These are phyloP conservation scores for Scalesia atractyloides DNA, from an alignment of 129 eudicot species.

Conservation along the genomic window DNA sequence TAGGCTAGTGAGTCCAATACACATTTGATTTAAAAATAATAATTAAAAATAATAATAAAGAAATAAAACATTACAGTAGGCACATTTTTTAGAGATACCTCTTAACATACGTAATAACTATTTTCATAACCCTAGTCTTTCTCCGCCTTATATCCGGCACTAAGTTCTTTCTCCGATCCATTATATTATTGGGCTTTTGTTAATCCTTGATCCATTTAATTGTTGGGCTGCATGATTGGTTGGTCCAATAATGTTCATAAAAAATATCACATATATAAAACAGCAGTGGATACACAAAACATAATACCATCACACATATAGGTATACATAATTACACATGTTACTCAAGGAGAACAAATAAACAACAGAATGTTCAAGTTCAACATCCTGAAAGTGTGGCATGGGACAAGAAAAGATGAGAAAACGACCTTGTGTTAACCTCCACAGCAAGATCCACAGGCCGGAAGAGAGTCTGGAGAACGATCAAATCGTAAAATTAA, in stretches of 20 bases:
- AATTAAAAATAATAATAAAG: too few species aligned
- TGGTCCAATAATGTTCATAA: too few species aligned
- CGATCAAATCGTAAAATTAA: neutral
- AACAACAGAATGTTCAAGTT: conserved; percentile 5
- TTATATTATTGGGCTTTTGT: too few species aligned
- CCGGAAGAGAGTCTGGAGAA: conserved; percentile 70
- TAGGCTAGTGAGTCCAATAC: too few species aligned
- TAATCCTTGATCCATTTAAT: neutral
- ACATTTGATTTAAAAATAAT: too few species aligned
- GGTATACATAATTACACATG: neutral
- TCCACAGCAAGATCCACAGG: conserved; percentile 97
- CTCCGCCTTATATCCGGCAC: too few species aligned
- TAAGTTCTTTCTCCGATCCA: too few species aligned
- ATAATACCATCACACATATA: neutral
- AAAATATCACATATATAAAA: neutral
- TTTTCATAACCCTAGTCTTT: too few species aligned
- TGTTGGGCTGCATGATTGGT: neutral
- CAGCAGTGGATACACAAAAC: neutral
- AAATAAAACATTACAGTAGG: too few species aligned
- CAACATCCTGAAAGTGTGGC: neutral
- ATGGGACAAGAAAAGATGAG: neutral
- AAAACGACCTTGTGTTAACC: conserved; percentile 10
- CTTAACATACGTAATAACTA: too few species aligned
- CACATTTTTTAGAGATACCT: too few species aligned
- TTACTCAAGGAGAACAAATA: conserved; percentile 1